Evolutionary conservation across 345 rosid species (phyloP).

Genomic region (Bruguiera sexangula): DNA sequence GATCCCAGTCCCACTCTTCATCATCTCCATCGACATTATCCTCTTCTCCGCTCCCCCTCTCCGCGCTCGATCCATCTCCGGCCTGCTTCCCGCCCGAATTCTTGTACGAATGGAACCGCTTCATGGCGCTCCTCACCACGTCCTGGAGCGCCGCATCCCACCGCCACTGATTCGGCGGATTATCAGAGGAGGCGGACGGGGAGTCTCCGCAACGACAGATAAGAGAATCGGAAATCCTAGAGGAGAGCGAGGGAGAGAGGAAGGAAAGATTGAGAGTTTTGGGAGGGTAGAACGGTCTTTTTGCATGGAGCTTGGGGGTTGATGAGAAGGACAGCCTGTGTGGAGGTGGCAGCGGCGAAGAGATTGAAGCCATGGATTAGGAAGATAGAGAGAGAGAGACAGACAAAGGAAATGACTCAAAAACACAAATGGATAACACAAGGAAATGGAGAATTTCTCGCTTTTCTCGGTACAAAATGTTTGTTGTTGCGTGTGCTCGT

Average conservation of each 20-base stretch:
- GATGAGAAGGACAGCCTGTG: constrained; percentile 41
- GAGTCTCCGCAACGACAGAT: constrained; percentile 46
- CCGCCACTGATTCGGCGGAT: constrained; percentile 23
- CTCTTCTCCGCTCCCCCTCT: neutral
- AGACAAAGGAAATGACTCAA: neutral
- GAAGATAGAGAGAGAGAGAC: neutral
- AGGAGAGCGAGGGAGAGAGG: neutral
- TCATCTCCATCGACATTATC: constrained; percentile 17
- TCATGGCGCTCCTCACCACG: constrained; percentile 44
- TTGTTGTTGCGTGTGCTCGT: too few species aligned
- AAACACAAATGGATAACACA: neutral
- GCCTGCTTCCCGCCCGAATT: constrained; percentile 28
- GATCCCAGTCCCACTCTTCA: constrained; percentile 80
- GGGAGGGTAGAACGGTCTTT: constrained; percentile 38
- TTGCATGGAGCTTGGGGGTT: constrained; percentile 23
- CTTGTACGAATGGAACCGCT: constrained; percentile 51
- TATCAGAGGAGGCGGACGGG: constrained; percentile 30
- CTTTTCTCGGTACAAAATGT: too few species aligned
- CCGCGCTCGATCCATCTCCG: neutral
- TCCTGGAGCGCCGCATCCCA: constrained; percentile 65
- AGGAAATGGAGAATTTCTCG: too few species aligned
- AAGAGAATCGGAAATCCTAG: constrained; percentile 32
- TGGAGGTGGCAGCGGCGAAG: constrained; percentile 44
- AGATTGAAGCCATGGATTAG: constrained; percentile 47
- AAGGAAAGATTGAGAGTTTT: constrained; percentile 18